Percentiles rank a stretch among this genome's conserved stretches.
phyloP scores from a whole-genome alignment of 768 basidiomycete genomes.

The Naganishia kalamii region DNA sequence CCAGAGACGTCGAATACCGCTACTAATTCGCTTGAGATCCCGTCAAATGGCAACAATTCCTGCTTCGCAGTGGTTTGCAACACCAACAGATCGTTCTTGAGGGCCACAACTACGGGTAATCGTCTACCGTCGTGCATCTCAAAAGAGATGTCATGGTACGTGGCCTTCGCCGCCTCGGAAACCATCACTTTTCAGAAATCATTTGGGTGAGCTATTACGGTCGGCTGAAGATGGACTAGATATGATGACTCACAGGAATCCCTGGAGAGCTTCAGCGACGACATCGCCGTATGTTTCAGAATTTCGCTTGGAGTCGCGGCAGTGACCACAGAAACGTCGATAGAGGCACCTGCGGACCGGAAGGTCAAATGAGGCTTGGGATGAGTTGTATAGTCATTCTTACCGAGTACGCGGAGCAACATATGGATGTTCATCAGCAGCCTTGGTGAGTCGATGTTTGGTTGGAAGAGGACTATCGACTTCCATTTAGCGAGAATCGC shows the following conservation, averaged over 20 bases:
- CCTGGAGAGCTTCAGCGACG: not conserved
- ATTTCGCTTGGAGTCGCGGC: conserved; percentile 14
- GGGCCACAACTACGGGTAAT: conserved; percentile 4
- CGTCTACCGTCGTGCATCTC: conserved; percentile 19
- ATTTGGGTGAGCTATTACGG: not conserved
- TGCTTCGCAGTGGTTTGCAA: conserved; percentile 17
- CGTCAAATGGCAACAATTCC: conserved; percentile 14
- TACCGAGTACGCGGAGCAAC: conserved; percentile 14
- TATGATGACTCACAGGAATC: not conserved
- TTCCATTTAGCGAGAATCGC: not conserved
- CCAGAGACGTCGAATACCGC: conserved; percentile 15
- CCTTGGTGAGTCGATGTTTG: conserved; percentile 8
- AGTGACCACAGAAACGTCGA: not conserved
- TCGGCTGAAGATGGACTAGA: not conserved
- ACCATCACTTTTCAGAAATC: not conserved
- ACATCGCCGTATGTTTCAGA: conserved; percentile 16
- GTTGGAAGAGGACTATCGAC: conserved; percentile 12
- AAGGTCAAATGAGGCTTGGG: not conserved
- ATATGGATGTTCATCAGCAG: conserved; percentile 17
- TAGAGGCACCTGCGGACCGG: not conserved
- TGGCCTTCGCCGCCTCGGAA: conserved; percentile 2
- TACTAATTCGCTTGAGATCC: conserved; percentile 11
- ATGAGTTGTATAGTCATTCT: not conserved
- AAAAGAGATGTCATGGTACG: conserved; percentile 16
- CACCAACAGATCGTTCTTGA: conserved; percentile 16